Percentiles rank a stretch among this genome's conserved stretches.
These are phyloP conservation scores for Plasmodium gaboni DNA, from an alignment of 169 alveolate species.

Conservation along the genomic window DNA sequence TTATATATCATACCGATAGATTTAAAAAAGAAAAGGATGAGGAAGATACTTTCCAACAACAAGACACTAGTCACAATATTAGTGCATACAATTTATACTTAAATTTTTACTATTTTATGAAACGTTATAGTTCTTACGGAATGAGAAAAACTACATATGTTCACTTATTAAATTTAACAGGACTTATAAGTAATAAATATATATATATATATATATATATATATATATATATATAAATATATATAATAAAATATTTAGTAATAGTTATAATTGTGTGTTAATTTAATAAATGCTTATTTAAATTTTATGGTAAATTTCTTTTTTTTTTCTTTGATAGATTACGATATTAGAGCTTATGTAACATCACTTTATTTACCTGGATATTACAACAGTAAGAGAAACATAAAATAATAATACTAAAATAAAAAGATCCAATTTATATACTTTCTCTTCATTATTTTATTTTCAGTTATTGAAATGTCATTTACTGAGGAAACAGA, in stretches of 20 bases:
- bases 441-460: background rate
- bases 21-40: conserved; percentile 5
- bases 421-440: background rate
- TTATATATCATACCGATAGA: conserved; percentile 16
- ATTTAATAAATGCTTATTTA: background rate
- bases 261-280: background rate
- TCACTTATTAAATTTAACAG: conserved; percentile 35
- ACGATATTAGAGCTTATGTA: conserved; percentile 45
- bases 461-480: conserved; percentile 26
- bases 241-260: background rate
- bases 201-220: background rate
- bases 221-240: no score
- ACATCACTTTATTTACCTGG: conserved; percentile 47
- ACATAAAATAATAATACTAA: background rate
- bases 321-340: conserved; percentile 12
- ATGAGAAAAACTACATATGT: conserved; percentile 7
- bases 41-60: background rate
- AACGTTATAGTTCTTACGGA: conserved; percentile 9
- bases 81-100: conserved; percentile 18
- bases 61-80: background rate
- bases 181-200: conserved; percentile 28
- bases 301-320: background rate
- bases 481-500: conserved; percentile 20
- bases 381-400: conserved; percentile 46
- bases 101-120: conserved; percentile 23